Base-by-base conservation (phyloP, 2,329 filamentous ascomycete species). In the Microcera coccophila region DNA sequence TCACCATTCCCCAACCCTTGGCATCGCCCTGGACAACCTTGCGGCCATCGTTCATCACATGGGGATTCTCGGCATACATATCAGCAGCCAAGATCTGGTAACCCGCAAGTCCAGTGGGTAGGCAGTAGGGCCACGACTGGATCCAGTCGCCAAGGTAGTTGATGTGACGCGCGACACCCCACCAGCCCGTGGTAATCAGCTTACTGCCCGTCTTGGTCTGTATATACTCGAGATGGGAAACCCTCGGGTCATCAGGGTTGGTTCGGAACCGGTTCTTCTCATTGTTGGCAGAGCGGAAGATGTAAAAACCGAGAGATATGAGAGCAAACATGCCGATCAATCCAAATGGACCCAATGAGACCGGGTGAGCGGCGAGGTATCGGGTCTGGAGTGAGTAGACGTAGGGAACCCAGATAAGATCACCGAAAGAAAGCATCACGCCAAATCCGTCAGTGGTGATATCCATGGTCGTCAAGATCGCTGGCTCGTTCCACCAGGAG, bases 101-200 rank as follows among this genome's bases (percentile, higher is more conserved):
- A 11, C 90, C 90, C 0, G 90, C 85, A 46, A 94, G 64, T 1
- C 87, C 87, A 1, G 90, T 95, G 1, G 91, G 90, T 33, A 96
- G 74, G 52, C 82, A 88, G 68, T 93, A 96, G 0, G 89, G 82
- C 88, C 89, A 96, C 8, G 85, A 81, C 80, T 95, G 90, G 53
- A 93, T 75, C 90, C 90, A 96, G 70, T 97, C 91, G 39, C 90
- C 91, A 1, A 95, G 69, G 68, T 97, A 96, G 72, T 96, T 97
- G 75, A 96, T 91, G 68, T 97, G 91, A 32, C 91, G 81, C 1
- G 90, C 86, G 17, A 81, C 74, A 33, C 91, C 91, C 91, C 91
- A 96, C 91, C 91, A 97, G 42, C 91, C 91, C 1, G 86, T 85
- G 3, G 82, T 82, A 51, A 96, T 76, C 21, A 96, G 79, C 55